Base-by-base conservation (phyloP, 345 rosid species). In the Psidium friedrichsthalianum region DNA sequence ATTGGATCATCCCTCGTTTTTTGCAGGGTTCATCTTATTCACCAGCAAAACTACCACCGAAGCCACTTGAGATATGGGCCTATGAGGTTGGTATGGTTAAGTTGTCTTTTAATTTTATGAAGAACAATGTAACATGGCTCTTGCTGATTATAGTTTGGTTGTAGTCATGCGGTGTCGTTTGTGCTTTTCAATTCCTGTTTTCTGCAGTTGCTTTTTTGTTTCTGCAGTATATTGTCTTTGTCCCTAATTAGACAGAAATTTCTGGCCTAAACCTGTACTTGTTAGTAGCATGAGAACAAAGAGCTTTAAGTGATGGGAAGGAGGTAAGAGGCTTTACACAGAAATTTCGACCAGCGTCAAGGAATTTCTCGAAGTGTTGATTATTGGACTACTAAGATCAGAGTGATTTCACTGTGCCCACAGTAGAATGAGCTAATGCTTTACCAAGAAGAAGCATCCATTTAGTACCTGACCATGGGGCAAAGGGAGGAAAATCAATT, bases 11-110 rank as follows among this genome's bases (percentile, higher is more conserved):
- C 8, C 82, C 29, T 82, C 18, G 56, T 87, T 82, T 85, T 82
- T 74, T 88, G 87, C 94, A 97, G 99, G 98, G 98, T 52, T 86
- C 90, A 78, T 90, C 91, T 47, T 95, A 97, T 85, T 90, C 90
- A 82, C 95, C 94, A 40, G 92, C 99, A 64, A 95, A 91, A 89
- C 87, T 93, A 88, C 99, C 98, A 82, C 98, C 98, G 49, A 92
- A 94, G 88, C 97, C 96, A 57, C 94, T 97, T 47, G 98, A 92
- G 88, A 25, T 95, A 85, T 97, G 99, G 98, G 93, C 98, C 61
- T 95, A 93, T 22, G 97, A 97, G 96, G 99, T 95, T 69, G 83
- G 83, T 86, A 56, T 44, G 11, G 20, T 57, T 52, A 55, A 83
- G 22, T 20, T 24, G 52, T 56, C 40, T n/a, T 69, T 47, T 76